Evolutionary conservation across 345 rosid species (phyloP).

Genomic region (Zanthoxylum bungeanum): DNA sequence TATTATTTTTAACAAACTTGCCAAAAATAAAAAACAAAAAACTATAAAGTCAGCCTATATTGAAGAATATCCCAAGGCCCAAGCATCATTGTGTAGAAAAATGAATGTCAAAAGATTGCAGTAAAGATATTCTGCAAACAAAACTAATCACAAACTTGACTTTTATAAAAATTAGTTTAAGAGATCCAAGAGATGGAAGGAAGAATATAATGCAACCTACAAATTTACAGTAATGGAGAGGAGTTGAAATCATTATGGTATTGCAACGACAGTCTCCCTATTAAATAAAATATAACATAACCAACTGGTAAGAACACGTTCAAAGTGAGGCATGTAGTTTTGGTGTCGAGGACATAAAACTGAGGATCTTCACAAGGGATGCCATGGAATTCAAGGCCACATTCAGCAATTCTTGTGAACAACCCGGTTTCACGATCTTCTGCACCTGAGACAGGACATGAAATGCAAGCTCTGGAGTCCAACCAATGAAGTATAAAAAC

Average conservation of each 20-base stretch:
- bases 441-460: conserved; percentile 27
- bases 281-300: neutral
- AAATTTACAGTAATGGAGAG: neutral
- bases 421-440: conserved; percentile 38
- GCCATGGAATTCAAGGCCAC: conserved; percentile 33
- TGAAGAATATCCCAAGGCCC: no score
- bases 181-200: neutral
- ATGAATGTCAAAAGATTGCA: no score
- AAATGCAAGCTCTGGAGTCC: neutral
- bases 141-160: neutral
- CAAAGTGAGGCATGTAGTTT: conserved; percentile 32
- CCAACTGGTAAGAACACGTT: neutral
- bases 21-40: no score
- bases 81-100: no score
- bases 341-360: conserved; percentile 17
- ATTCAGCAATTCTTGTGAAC: conserved; percentile 32
- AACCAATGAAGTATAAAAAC: neutral
- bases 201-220: neutral
- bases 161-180: neutral
- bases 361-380: conserved; percentile 27
- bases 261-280: neutral
- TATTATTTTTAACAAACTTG: no score
- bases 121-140: no score
- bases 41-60: no score
- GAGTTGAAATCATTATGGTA: neutral